Conservation (phyloP, 345 rosid genomes). For the Diplotaxis tenuifolia region DNA sequence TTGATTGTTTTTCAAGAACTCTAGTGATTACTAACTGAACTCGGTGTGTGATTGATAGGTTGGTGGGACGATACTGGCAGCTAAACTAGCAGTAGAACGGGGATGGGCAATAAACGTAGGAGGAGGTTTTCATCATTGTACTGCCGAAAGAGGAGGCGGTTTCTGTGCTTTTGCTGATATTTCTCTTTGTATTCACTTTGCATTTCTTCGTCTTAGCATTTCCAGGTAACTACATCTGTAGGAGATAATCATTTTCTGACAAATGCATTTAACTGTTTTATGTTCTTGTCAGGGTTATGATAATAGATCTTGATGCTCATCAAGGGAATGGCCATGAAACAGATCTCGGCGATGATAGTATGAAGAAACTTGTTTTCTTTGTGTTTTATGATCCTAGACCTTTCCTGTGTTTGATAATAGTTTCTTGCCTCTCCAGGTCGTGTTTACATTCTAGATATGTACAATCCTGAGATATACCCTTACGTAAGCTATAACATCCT, state of each 20-base stretch:
- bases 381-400: neutral
- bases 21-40: neutral
- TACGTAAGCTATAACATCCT: conserved; percentile 54
- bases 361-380: conserved; percentile 11
- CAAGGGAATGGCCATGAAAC: conserved; percentile 98
- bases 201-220: conserved; percentile 61
- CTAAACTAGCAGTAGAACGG: conserved; percentile 77
- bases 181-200: conserved; percentile 79
- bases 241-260: too few relatives aligned
- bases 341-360: conserved; percentile 81
- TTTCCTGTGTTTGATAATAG: conserved; percentile 11
- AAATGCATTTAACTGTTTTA: neutral
- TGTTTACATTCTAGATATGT: conserved; percentile 86
- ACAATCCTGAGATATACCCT: conserved; percentile 86
- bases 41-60: conserved; percentile 46
- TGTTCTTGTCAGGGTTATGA: conserved; percentile 69
- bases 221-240: conserved; percentile 78
- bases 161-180: conserved; percentile 95
- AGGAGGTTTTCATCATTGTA: conserved; percentile 98
- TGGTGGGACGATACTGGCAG: conserved; percentile 92
- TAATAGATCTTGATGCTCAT: conserved; percentile 97
- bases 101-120: conserved; percentile 97
- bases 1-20: neutral
- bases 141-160: conserved; percentile 75
- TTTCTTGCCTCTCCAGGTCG: conserved; percentile 53